These are phyloP conservation scores for Litsea cubeba DNA, from an alignment of 164 flowering plant species.

Conservation along the genomic window DNA sequence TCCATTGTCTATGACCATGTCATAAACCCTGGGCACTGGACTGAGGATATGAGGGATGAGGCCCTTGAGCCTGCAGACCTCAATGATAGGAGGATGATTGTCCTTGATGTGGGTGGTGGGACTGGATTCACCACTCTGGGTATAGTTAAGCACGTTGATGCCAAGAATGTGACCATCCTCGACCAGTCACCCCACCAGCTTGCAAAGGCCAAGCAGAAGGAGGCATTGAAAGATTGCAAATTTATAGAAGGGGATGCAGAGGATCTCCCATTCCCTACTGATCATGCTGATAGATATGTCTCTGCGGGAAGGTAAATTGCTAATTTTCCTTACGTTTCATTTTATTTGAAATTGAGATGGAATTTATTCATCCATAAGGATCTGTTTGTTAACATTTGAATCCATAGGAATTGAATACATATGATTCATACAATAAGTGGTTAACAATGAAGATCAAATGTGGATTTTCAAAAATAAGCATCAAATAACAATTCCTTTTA, in stretches of 20 bases:
- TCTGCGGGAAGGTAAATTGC: constrained; percentile 66
- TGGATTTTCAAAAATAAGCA: too few species aligned
- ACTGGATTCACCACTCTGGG: constrained; percentile 81
- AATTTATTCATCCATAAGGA: neutral
- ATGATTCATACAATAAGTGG: too few species aligned
- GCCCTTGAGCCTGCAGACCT: constrained; percentile 81
- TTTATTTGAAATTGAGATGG: neutral
- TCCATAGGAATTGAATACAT: too few species aligned
- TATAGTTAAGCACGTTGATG: constrained; percentile 74
- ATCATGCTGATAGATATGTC: constrained; percentile 75
- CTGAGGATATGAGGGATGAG: constrained; percentile 83
- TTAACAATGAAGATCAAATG: too few species aligned
- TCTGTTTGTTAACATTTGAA: too few species aligned
- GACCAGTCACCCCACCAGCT: constrained; percentile 86
- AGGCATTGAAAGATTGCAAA: constrained; percentile 62
- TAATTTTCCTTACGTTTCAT: neutral
- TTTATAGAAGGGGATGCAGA: constrained; percentile 78
- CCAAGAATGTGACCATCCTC: constrained; percentile 69
- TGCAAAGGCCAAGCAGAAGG: constrained; percentile 76
- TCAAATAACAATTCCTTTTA: too few species aligned
- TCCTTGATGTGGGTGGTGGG: constrained; percentile 84
- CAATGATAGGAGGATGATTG: constrained; percentile 41
- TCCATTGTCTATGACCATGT: constrained; percentile 70
- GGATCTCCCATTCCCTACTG: constrained; percentile 69
- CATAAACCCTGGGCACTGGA: constrained; percentile 81